Evolutionary conservation across 805 yeast species (phyloP).

Genomic region (Millerozyma miso): DNA sequence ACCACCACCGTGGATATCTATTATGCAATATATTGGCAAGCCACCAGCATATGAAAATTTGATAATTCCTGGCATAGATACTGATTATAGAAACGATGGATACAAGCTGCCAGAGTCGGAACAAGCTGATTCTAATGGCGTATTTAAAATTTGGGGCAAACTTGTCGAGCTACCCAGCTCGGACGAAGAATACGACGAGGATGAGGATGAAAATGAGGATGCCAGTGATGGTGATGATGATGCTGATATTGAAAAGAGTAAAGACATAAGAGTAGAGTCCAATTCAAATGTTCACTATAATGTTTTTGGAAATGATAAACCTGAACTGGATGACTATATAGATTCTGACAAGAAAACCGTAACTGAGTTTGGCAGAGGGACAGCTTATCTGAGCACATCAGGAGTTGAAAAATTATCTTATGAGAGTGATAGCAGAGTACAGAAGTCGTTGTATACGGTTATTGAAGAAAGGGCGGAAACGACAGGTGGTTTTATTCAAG

Average conservation of each 20-base stretch:
- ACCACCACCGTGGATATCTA: constrained; percentile 77
- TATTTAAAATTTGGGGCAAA: constrained; percentile 30
- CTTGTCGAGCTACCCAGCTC: constrained; percentile 27
- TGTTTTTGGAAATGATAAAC: too few relatives aligned
- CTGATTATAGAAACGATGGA: constrained; percentile 32
- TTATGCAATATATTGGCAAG: constrained; percentile 66
- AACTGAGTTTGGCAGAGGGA: constrained; percentile 13
- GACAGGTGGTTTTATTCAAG: neutral
- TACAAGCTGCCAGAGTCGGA: constrained; percentile 15
- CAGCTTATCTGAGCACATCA: neutral
- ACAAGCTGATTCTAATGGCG: constrained; percentile 7
- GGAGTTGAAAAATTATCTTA: neutral
- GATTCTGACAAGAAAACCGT: constrained; percentile 11
- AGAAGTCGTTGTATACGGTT: constrained; percentile 18
- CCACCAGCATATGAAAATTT: constrained; percentile 80
- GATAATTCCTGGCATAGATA: constrained; percentile 47
- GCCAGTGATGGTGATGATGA: constrained; percentile 52
- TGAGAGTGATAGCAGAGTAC: neutral
- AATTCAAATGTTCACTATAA: too few relatives aligned
- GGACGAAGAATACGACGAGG: constrained; percentile 23
- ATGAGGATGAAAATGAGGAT: constrained; percentile 51
- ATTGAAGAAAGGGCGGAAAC: constrained; percentile 12
- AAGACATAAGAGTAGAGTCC: too few relatives aligned
- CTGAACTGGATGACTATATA: constrained; percentile 11
- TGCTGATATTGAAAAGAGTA: too few relatives aligned